A percentile compares a stretch with the other conserved stretches of the same genome.
Evolutionary conservation across 129 eudicot species (phyloP).

Genomic region (Pittosporum tobira): DNA sequence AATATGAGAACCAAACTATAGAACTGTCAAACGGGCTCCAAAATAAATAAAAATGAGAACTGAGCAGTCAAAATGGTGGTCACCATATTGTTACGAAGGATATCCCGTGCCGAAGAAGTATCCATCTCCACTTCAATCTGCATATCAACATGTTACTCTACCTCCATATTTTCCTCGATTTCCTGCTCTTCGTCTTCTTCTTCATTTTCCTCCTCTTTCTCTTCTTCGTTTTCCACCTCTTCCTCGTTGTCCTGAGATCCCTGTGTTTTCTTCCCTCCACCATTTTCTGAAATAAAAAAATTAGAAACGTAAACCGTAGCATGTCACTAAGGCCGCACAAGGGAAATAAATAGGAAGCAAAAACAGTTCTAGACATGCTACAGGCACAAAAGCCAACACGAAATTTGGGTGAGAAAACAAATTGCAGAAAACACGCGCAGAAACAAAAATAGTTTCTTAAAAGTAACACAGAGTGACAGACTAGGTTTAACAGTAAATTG

Average conservation of each 20-base stretch:
- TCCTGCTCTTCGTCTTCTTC: constrained; percentile 24
- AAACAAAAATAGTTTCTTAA: too few species aligned
- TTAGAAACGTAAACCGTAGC: too few species aligned
- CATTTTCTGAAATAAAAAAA: constrained; percentile 28
- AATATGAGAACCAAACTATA: too few species aligned
- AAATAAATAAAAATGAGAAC: background rate
- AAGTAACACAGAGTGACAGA: background rate
- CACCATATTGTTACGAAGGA: background rate
- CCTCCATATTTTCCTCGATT: constrained; percentile 32
- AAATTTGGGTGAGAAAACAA: too few species aligned
- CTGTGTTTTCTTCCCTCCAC: constrained; percentile 21
- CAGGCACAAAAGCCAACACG: too few species aligned
- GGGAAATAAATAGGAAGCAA: too few species aligned
- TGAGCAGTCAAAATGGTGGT: background rate
- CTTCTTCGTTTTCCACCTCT: too few species aligned
- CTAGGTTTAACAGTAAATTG: background rate
- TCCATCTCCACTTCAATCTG: background rate
- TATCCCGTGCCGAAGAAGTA: background rate
- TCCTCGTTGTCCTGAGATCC: constrained; percentile 14
- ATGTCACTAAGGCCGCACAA: too few species aligned
- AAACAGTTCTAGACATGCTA: too few species aligned
- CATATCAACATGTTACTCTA: constrained; percentile 13
- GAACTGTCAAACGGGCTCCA: too few species aligned
- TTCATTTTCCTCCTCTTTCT: too few species aligned
- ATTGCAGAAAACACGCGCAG: background rate